Conservation (phyloP, 495 filamentous ascomycete genomes). For the Trichocladium antarcticum region DNA sequence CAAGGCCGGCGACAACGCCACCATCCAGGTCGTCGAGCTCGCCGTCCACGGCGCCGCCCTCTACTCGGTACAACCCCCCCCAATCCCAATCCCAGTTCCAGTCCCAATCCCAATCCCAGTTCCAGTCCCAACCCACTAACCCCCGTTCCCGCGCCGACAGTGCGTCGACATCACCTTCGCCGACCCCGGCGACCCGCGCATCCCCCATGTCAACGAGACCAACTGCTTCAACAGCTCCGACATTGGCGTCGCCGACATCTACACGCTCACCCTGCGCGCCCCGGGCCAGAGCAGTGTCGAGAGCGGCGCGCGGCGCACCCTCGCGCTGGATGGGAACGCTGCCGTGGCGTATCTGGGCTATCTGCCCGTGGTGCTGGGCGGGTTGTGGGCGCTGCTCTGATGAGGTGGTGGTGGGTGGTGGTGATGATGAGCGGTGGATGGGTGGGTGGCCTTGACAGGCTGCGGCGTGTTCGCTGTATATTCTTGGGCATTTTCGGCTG, state of each 20-base stretch:
- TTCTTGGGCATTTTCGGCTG: slow-evolving; percentile 10
- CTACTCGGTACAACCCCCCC: slow-evolving; percentile 65
- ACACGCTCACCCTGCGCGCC: slow-evolving; percentile 42
- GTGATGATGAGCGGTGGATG: too few relatives aligned
- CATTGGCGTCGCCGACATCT: slow-evolving; percentile 65
- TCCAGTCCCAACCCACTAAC: background rate
- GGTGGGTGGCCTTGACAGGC: background rate
- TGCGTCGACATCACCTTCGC: slow-evolving; percentile 82
- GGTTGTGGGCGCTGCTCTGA: slow-evolving; percentile 29
- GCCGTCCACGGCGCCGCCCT: slow-evolving; percentile 83
- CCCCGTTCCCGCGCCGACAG: slow-evolving; percentile 34
- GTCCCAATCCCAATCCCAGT: background rate
- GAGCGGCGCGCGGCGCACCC: slow-evolving; percentile 12
- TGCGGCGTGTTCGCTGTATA: slow-evolving; percentile 6
- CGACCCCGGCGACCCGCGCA: slow-evolving; percentile 51
- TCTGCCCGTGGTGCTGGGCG: slow-evolving; percentile 26
- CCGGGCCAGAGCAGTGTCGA: slow-evolving; percentile 24
- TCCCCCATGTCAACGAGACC: slow-evolving; percentile 55
- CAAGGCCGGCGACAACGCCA: slow-evolving; percentile 77
- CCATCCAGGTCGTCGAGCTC: slow-evolving; percentile 84
- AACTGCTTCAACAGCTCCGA: slow-evolving; percentile 80
- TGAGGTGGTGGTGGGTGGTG: too few relatives aligned
- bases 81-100: background rate
- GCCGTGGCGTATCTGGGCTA: slow-evolving; percentile 26
- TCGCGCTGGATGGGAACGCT: slow-evolving; percentile 1